Evolutionary conservation across 2,329 filamentous ascomycete genomes (phyloP), one percentile per base, ranked within the genome.

Genomic region (Fusarium sp.): DNA sequence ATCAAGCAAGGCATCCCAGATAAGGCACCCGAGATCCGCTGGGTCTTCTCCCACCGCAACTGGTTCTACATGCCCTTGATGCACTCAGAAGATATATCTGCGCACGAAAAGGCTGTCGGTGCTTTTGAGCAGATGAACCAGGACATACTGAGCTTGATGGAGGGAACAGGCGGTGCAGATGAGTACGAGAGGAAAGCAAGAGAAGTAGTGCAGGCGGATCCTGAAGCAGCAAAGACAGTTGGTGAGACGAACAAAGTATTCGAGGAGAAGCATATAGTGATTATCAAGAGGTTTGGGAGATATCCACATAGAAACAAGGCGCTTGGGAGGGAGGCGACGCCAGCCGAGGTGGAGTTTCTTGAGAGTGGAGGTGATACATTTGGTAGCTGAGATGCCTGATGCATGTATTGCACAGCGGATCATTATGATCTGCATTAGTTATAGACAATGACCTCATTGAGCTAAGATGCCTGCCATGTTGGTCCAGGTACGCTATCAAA

Each of bases 41-140:
- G 78, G 81, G 77, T 78, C 57, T 78, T 81, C 63, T 77, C 78
- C 31, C 84, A 85, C 51, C 84, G 87, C 5, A 79, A 81, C 26
- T 92, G 90, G 89, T 88, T 91, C 75, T 87, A 87, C 75, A 80
- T 92, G 75, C 89, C 90, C 1, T 79, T 92, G 11, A 86, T 88
- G 84, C 90, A 92, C 78, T 87, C 87, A 0, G 90, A 91, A 77
- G 80, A 86, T 28, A 58, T 85, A 2, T 75, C 80, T 0, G 79
- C 82, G 7, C 90, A 91, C 64, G 78, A 86, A 15, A 61, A 79
- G 35, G 81, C 83, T 8, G 63, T 80, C 0, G 70, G 74, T 10
- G 78, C 82, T 26, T 80, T 83, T 28, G 78, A 73, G 3, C 77
- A 79, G 11, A 78, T 84, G 39, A 73, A 72, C 33, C 69, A 65